A percentile compares a stretch with the other conserved stretches of the same genome.
phyloP scores from a whole-genome alignment of 176 grass and related monocot species.

The Luzula sylvatica region DNA sequence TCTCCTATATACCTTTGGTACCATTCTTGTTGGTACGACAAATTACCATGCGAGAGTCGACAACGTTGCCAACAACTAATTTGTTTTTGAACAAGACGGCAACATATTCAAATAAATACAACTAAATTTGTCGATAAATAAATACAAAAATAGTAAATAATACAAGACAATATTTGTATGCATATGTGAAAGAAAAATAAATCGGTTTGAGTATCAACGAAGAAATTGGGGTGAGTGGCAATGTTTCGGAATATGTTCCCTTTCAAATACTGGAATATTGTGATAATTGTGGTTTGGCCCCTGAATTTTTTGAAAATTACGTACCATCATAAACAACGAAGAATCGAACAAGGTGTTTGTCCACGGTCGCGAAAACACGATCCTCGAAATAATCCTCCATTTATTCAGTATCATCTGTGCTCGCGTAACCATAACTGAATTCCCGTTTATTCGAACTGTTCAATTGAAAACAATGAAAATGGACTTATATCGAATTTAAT shows the following conservation, averaged over 20 bases:
- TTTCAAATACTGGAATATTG: conserved; percentile 21
- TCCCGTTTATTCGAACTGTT: conserved; percentile 7
- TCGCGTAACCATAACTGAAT: conserved; percentile 16
- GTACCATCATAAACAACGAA: conserved; percentile 22
- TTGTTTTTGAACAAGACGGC: conserved; percentile 3
- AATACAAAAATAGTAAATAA: conserved; percentile 9
- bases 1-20: neutral
- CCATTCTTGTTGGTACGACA: neutral
- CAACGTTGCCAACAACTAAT: conserved; percentile 13
- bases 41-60: conserved; percentile 10
- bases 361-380: neutral
- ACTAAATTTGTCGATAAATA: conserved; percentile 9
- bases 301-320: neutral
- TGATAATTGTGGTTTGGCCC: too few relatives aligned
- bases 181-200: neutral
- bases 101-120: too few relatives aligned
- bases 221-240: conserved; percentile 9
- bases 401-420: conserved; percentile 8
- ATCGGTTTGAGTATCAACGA: neutral
- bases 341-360: neutral
- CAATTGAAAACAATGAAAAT: neutral
- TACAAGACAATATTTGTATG: conserved; percentile 3
- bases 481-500: neutral
- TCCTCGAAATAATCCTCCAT: conserved; percentile 15
- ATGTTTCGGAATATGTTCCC: conserved; percentile 8